Base-by-base conservation (phyloP, 2,329 filamentous ascomycete species). In the Neobulgaria alba region DNA sequence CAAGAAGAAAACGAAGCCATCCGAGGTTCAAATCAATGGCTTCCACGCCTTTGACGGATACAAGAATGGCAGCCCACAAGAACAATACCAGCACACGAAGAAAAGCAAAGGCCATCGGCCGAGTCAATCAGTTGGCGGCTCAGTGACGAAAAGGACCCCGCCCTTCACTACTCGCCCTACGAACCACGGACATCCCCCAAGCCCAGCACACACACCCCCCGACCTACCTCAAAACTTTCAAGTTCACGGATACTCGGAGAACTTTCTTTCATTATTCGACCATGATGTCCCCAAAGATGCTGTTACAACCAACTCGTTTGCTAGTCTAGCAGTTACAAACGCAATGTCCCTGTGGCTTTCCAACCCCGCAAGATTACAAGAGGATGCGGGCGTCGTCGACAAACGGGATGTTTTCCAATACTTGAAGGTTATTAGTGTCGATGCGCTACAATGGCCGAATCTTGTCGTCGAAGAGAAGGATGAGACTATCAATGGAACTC, bases 1-100 rank as follows among this genome's bases (percentile, higher is more conserved):
- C 58, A 95, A 89, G 69, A 95, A 93, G 69, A 94, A 89, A 63
- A 63, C 74, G 29, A 93, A 88, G 59, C 85, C 88, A 8, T 65
- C 63, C 19, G 78, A 79, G 32, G 61, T 80, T 21, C 75, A 78
- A 54, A 65, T 78, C 37, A 89, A 88, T 57, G 83, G 83, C 37
- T 78, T 76, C 37, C 68, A 73, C 41, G 72, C 75, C 46, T 67
- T 71, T 43, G 80, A 60, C 33, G 29, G 55, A 34, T 54, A 63
- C 34, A 77, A 72, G 55, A 64, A 70, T 39, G 48, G 56, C 14
- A 67, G 63, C 45, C 69, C 69, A 9, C 60, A 65, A 42, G 65
- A 70, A 29, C 61, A 66, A 32, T 60, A 61, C 7, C 78, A 79
- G 32, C 75, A 82, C 2, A 61, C 77, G 29, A 95, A 95, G 63